Conservation (phyloP, 2,329 filamentous ascomycete genomes). For the Neofusicoccum sp. region DNA sequence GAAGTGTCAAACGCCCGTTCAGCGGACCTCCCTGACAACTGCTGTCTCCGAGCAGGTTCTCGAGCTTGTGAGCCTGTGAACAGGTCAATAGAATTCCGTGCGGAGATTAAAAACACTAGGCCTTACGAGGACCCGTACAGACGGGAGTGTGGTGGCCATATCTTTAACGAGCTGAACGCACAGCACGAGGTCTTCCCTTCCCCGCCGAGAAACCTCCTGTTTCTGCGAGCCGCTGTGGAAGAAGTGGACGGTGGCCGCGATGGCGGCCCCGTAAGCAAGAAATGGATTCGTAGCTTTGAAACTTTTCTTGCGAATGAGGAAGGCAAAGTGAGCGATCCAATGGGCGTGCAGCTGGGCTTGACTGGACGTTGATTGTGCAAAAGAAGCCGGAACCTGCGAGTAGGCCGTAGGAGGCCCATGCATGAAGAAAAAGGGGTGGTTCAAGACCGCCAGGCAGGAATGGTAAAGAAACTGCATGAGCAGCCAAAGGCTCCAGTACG, state of each 20-base stretch:
- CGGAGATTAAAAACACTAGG: not conserved
- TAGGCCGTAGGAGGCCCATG: not conserved
- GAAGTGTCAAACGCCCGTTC: no score
- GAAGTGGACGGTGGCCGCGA: not conserved
- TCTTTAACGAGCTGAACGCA: not conserved
- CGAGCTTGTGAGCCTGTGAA: not conserved
- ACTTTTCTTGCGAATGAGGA: not conserved
- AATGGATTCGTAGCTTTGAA: not conserved
- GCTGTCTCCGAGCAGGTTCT: no score
- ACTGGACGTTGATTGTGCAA: not conserved
- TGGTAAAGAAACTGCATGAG: conserved; percentile 1
- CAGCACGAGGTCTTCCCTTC: not conserved
- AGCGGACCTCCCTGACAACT: no score
- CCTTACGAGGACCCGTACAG: not conserved
- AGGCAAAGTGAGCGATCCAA: not conserved
- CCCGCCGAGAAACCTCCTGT: not conserved
- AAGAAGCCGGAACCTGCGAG: not conserved
- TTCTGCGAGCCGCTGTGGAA: not conserved
- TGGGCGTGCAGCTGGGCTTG: not conserved
- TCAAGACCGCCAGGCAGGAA: not conserved
- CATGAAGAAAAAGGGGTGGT: not conserved
- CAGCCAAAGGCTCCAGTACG: not conserved
- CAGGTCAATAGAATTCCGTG: not conserved
- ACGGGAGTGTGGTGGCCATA: not conserved
- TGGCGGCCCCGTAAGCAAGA: not conserved